Conservation (phyloP, 1,284 basidiomycete species). For the Neonothopanus nambi region DNA sequence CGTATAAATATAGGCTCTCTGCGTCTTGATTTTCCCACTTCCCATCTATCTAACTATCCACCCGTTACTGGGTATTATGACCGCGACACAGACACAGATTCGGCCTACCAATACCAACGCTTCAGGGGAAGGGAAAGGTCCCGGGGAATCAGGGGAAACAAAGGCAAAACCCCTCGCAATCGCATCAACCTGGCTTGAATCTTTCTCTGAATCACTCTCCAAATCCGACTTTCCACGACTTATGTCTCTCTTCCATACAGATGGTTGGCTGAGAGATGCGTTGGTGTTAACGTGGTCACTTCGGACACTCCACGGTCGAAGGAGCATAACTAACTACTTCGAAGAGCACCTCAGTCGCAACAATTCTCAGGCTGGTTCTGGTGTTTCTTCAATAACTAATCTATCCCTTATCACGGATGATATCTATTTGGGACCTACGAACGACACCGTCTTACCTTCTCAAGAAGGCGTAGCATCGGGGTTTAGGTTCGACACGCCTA, state of each 20-base stretch:
- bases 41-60: too few species aligned
- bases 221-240: constrained; percentile 22
- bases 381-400: constrained; percentile 23
- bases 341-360: too few species aligned
- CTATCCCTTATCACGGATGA: constrained; percentile 30
- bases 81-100: too few species aligned
- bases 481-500: constrained; percentile 41
- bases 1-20: too few species aligned
- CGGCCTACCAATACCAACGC: too few species aligned
- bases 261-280: constrained; percentile 40
- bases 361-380: constrained; percentile 22
- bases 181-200: constrained; percentile 20
- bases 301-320: constrained; percentile 32
- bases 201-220: constrained; percentile 21
- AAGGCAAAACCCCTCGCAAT: too few species aligned
- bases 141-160: too few species aligned
- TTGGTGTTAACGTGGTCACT: constrained; percentile 37
- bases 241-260: constrained; percentile 26
- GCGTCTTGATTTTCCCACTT: too few species aligned
- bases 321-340: constrained; percentile 30
- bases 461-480: constrained; percentile 31
- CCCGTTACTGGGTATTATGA: too few species aligned
- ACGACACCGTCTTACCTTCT: constrained; percentile 20
- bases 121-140: too few species aligned
- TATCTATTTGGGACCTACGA: constrained; percentile 26